phyloP scores from a whole-genome alignment of 805 yeast species.

The Danielia oregonensis region DNA sequence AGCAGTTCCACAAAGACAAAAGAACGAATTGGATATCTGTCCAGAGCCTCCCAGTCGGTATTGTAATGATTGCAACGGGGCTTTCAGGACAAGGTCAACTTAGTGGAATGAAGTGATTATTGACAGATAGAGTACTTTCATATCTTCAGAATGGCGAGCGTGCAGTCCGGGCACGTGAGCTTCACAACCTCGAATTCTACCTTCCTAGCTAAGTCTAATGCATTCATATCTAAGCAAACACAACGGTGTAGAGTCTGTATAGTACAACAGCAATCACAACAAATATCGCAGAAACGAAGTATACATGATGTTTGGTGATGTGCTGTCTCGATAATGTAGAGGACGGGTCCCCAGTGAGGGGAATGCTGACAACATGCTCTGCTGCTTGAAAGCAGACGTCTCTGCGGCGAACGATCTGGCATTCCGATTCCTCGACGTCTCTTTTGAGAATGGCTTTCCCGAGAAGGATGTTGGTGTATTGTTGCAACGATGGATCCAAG shows the following conservation, averaged over 20 bases:
- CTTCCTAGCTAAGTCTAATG: too few species aligned
- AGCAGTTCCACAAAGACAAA: too few species aligned
- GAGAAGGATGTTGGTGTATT: constrained; percentile 34
- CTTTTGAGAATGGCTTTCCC: constrained; percentile 40
- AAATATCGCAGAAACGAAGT: constrained; percentile 20
- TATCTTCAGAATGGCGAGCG: too few species aligned
- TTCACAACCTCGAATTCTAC: too few species aligned
- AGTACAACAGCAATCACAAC: constrained; percentile 23
- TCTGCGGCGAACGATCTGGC: constrained; percentile 34
- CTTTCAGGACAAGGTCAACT: too few species aligned
- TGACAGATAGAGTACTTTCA: too few species aligned
- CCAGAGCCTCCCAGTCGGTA: too few species aligned
- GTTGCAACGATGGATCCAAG: constrained; percentile 32
- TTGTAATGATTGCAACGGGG: too few species aligned
- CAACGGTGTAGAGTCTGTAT: constrained; percentile 25
- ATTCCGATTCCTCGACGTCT: constrained; percentile 24
- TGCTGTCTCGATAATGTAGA: constrained; percentile 18
- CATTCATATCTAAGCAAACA: constrained; percentile 5
- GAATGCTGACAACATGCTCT: constrained; percentile 40
- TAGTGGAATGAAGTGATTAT: too few species aligned
- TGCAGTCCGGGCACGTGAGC: too few species aligned
- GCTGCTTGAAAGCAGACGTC: constrained; percentile 40
- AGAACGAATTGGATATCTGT: too few species aligned
- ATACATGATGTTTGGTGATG: constrained; percentile 22
- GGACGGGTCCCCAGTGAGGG: constrained; percentile 32